phyloP scores from a whole-genome alignment of 257 asterid species.

The Nyctanthes arbortristis region DNA sequence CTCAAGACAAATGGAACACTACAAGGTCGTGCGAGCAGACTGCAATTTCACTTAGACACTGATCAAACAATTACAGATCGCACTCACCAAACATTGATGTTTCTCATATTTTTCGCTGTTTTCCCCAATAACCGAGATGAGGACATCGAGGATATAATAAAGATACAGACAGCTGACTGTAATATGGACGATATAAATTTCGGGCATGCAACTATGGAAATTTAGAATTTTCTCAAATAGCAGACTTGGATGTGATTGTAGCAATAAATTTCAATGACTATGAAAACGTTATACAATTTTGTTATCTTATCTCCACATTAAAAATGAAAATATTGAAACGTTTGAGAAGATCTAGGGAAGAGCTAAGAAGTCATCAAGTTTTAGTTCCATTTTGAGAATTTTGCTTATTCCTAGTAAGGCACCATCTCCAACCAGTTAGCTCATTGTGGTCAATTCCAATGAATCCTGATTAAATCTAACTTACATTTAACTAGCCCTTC shows the following conservation, averaged over 20 bases:
- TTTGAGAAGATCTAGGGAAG: background rate
- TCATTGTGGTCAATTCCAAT: background rate
- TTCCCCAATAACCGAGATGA: background rate
- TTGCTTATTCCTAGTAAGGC: background rate
- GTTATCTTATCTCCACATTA: background rate
- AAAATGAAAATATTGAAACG: background rate
- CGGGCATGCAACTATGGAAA: background rate
- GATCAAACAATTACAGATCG: background rate
- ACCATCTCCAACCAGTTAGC: background rate
- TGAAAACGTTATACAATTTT: background rate
- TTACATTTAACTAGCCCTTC: background rate
- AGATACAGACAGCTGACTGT: background rate
- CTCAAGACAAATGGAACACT: background rate
- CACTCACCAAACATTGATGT: background rate
- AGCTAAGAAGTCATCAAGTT: background rate
- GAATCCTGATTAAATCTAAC: background rate
- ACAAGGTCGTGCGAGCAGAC: background rate
- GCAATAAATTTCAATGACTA: background rate
- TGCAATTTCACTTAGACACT: background rate
- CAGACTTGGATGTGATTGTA: background rate
- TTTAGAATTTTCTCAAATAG: background rate
- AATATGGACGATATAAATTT: background rate
- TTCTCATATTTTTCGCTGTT: background rate
- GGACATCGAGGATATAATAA: background rate
- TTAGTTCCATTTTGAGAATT: background rate